Conservation (phyloP, 164 flowering plant species). For the Amborella trichopoda region DNA sequence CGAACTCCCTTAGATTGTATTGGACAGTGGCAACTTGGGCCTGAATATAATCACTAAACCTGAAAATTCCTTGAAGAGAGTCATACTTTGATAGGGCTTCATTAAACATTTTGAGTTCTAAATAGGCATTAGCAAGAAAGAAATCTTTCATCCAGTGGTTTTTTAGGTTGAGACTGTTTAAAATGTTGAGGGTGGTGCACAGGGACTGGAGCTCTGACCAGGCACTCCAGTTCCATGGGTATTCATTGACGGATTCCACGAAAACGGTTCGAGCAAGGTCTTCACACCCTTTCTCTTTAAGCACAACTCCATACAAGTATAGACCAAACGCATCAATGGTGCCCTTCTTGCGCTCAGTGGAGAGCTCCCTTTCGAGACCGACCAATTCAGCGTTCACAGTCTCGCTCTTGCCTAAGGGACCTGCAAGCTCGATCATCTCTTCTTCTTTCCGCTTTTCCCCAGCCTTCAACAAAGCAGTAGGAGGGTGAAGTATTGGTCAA, state of each 20-base stretch:
- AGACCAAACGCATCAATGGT: conserved; percentile 76
- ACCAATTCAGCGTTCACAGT: conserved; percentile 62
- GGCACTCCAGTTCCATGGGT: conserved; percentile 99
- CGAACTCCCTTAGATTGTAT: conserved; percentile 86
- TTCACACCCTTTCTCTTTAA: conserved; percentile 74
- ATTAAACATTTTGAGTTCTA: conserved; percentile 80
- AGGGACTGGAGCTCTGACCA: conserved; percentile 88
- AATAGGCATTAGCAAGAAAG: conserved; percentile 75
- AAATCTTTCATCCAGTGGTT: conserved; percentile 99
- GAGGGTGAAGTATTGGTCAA: conserved; percentile 1
- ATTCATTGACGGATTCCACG: conserved; percentile 82
- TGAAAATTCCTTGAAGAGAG: conserved; percentile 52
- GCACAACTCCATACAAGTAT: conserved; percentile 80
- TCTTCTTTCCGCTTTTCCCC: conserved; percentile 98
- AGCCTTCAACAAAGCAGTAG: conserved; percentile 39
- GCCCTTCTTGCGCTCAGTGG: conserved; percentile 52
- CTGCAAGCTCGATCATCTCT: conserved; percentile 87
- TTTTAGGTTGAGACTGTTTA: conserved; percentile 42
- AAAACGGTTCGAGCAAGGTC: conserved; percentile 73
- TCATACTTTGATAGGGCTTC: conserved; percentile 74
- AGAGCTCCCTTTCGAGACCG: conserved; percentile 71
- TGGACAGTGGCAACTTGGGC: conserved; percentile 87
- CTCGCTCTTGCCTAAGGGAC: conserved; percentile 73
- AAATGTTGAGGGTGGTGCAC: conserved; percentile 56
- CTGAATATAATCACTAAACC: conserved; percentile 72